Evolutionary conservation across 2,329 filamentous ascomycete species (phyloP).

Genomic region (Pezicula carpinea): DNA sequence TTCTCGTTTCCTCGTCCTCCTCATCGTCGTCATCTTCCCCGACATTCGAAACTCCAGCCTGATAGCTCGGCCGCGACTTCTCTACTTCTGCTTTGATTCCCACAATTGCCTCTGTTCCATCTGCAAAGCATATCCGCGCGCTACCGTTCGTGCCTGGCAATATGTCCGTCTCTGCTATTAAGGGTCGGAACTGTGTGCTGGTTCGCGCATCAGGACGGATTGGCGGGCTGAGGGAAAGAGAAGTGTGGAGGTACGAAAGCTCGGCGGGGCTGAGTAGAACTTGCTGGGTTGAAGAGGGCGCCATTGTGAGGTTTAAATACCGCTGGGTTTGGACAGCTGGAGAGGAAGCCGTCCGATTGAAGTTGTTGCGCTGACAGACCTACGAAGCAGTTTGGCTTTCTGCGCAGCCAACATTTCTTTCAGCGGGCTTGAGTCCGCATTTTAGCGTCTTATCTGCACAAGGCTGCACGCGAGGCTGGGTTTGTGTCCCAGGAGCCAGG

Average conservation of each 20-base stretch:
- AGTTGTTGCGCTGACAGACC: not conserved
- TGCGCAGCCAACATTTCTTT: not conserved
- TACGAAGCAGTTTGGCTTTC: too few relatives aligned
- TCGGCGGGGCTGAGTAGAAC: constrained; percentile 88
- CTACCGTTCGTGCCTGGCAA: constrained; percentile 87
- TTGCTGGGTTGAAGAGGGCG: constrained; percentile 51
- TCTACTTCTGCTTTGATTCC: constrained; percentile 95
- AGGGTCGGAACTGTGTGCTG: constrained; percentile 81
- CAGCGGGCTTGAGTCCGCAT: not conserved
- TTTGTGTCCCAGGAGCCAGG: not conserved
- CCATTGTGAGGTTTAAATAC: constrained; percentile 36
- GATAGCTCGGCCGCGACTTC: constrained; percentile 45
- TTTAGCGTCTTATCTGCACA: not conserved
- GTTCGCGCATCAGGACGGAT: constrained; percentile 84
- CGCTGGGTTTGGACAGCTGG: not conserved
- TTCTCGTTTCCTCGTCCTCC: constrained; percentile 29
- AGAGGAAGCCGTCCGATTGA: not conserved
- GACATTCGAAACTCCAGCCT: constrained; percentile 19
- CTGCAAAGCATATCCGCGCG: constrained; percentile 87
- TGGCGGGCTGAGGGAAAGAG: constrained; percentile 74
- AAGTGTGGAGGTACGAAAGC: constrained; percentile 89
- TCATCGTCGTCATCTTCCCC: constrained; percentile 26
- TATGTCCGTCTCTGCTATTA: constrained; percentile 86
- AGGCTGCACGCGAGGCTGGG: not conserved
- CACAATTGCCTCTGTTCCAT: constrained; percentile 93